A percentile compares a stretch with the other conserved stretches of the same genome.
These are phyloP conservation scores for Flaveria sonorensis DNA, from an alignment of 129 eudicot genomes.

Conservation along the genomic window DNA sequence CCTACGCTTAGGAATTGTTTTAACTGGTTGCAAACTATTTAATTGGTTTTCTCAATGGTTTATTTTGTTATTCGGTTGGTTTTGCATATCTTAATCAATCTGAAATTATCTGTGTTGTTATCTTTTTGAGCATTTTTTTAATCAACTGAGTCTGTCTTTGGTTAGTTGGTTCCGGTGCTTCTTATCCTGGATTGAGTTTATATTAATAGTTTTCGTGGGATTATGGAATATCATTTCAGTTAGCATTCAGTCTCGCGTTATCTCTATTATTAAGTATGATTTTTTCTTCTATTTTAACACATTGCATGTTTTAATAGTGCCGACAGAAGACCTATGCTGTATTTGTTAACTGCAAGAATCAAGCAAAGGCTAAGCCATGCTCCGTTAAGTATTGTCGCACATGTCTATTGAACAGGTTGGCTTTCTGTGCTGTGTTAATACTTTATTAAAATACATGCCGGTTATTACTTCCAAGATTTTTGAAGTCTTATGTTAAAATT, in stretches of 20 bases:
- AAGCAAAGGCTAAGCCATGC: conserved; percentile 63
- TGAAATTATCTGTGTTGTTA: no score
- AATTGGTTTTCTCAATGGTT: no score
- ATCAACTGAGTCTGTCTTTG: background rate
- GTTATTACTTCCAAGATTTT: background rate
- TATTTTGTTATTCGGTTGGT: no score
- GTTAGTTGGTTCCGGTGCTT: background rate
- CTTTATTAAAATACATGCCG: background rate
- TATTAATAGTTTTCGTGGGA: background rate
- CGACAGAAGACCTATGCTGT: conserved; percentile 82
- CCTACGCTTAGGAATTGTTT: background rate
- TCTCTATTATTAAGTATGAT: background rate
- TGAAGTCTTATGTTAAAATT: background rate
- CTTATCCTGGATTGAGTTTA: no score
- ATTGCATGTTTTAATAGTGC: conserved; percentile 53
- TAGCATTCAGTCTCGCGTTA: background rate
- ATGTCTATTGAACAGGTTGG: conserved; percentile 86
- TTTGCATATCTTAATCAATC: no score
- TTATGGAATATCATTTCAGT: background rate
- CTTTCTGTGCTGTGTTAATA: background rate
- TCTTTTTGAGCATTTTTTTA: no score
- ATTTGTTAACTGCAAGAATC: conserved; percentile 67
- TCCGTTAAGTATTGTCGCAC: conserved; percentile 58
- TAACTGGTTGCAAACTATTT: no score
- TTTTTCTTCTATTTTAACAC: background rate